phyloP scores from a whole-genome alignment of 148 eudicot genomes.

The Nyssa sinensis region DNA sequence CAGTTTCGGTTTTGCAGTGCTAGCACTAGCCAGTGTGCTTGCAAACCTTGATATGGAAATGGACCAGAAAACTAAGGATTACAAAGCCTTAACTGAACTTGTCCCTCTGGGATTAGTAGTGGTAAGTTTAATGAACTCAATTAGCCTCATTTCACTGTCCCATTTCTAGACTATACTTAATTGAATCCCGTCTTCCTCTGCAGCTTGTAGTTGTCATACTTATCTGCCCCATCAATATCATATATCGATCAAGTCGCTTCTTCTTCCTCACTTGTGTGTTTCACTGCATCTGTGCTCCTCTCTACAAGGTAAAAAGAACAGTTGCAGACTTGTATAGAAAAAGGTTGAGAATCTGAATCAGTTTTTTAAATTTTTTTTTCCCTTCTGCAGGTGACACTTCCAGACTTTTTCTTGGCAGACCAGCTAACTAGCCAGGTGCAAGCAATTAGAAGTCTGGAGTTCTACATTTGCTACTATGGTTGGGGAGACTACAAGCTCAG shows the following conservation, averaged over 20 bases:
- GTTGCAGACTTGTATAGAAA: neutral
- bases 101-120: conserved; percentile 26
- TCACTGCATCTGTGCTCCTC: conserved; percentile 58
- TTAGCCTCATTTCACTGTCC: neutral
- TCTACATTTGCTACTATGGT: conserved; percentile 54
- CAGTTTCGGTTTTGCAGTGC: conserved; percentile 15
- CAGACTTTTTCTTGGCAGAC: conserved; percentile 66
- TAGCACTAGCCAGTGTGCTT: conserved; percentile 23
- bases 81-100: conserved; percentile 21
- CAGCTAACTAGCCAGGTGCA: conserved; percentile 68
- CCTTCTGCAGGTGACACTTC: conserved; percentile 48
- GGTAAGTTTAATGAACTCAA: conserved; percentile 14
- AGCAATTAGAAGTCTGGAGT: conserved; percentile 53
- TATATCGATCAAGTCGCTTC: conserved; percentile 57
- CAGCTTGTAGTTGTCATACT: conserved; percentile 24
- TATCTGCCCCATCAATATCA: conserved; percentile 31
- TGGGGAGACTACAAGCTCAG: conserved; percentile 27
- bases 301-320: conserved; percentile 46
- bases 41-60: conserved; percentile 36
- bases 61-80: conserved; percentile 16
- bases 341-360: neutral
- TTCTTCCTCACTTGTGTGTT: conserved; percentile 35
- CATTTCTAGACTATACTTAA: neutral
- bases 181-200: neutral
- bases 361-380: neutral